Evolutionary conservation across 805 yeast genomes (phyloP).

Genomic region (Barnettozyma wickerhamii): DNA sequence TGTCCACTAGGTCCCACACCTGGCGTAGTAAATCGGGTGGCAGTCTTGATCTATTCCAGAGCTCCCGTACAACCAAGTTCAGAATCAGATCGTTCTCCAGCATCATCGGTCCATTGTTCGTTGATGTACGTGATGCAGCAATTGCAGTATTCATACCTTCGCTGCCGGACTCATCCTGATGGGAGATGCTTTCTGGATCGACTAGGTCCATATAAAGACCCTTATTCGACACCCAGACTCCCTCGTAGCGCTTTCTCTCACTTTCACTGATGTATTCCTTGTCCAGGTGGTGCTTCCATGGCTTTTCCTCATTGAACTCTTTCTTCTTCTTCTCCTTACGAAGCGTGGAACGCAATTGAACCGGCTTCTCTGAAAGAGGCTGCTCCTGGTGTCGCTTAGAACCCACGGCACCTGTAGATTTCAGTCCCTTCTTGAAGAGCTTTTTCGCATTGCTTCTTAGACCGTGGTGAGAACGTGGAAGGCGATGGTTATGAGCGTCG

Average conservation of each 20-base stretch:
- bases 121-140: slow-evolving; percentile 24
- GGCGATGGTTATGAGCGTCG: slow-evolving; percentile 2
- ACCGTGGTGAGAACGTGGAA: slow-evolving; percentile 11
- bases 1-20: slow-evolving; percentile 72
- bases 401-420: slow-evolving; percentile 8
- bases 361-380: slow-evolving; percentile 11
- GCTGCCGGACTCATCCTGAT: slow-evolving; percentile 15
- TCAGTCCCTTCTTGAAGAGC: slow-evolving; percentile 21
- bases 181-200: slow-evolving; percentile 14
- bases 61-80: slow-evolving; percentile 57
- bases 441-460: slow-evolving; percentile 23
- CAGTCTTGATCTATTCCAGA: slow-evolving; percentile 79
- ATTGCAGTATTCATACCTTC: slow-evolving; percentile 24
- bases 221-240: slow-evolving; percentile 87
- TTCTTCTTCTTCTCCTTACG: slow-evolving; percentile 27
- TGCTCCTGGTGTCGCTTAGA: neutral
- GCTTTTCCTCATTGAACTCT: slow-evolving; percentile 79
- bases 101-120: slow-evolving; percentile 23
- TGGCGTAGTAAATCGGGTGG: slow-evolving; percentile 55
- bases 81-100: slow-evolving; percentile 26
- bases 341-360: slow-evolving; percentile 24
- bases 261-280: slow-evolving; percentile 46
- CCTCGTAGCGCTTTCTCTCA: slow-evolving; percentile 88
- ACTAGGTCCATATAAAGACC: slow-evolving; percentile 50
- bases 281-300: slow-evolving; percentile 85